Conservation (phyloP, 1,284 basidiomycete genomes). For the Malassezia pachydermatis region DNA sequence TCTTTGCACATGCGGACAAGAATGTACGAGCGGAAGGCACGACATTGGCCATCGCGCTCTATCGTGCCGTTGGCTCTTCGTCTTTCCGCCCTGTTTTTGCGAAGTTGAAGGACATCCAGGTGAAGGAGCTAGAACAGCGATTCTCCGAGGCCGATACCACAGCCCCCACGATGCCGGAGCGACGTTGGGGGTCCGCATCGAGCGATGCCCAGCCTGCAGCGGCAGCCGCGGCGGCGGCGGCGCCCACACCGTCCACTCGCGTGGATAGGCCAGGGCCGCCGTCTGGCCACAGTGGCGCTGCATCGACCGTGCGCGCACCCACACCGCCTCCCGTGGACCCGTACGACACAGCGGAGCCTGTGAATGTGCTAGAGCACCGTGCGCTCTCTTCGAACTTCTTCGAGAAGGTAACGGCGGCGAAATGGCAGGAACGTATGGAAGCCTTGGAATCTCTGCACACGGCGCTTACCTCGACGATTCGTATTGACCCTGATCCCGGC, state of each 20-base stretch:
- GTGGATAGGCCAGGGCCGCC: too few species aligned
- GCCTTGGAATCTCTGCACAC: conserved; percentile 72
- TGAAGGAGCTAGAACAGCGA: conserved; percentile 84
- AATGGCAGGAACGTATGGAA: conserved; percentile 92
- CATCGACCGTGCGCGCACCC: conserved; percentile 49
- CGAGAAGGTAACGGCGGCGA: conserved; percentile 68
- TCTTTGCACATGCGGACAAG: conserved; percentile 92
- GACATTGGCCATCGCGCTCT: conserved; percentile 64
- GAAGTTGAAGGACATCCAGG: conserved; percentile 96
- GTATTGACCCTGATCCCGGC: conserved; percentile 61
- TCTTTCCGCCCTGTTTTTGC: conserved; percentile 74
- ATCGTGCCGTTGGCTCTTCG: conserved; percentile 79
- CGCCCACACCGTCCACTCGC: not conserved
- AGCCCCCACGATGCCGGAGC: conserved; percentile 65
- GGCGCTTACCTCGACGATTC: conserved; percentile 62
- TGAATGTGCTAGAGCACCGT: conserved; percentile 64
- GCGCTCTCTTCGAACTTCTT: conserved; percentile 49
- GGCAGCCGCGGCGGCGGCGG: not conserved
- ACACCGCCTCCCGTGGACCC: too few species aligned
- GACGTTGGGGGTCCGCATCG: conserved; percentile 55
- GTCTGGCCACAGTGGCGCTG: conserved; percentile 4
- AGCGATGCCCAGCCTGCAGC: conserved; percentile 17
- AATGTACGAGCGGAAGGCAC: conserved; percentile 85
- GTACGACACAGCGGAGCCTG: conserved; percentile 69
- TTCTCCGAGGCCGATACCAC: conserved; percentile 82